A percentile compares a stretch with the other conserved stretches of the same genome.
Conservation (phyloP, 2,329 filamentous ascomycete species). For the Neonectria hederae region DNA sequence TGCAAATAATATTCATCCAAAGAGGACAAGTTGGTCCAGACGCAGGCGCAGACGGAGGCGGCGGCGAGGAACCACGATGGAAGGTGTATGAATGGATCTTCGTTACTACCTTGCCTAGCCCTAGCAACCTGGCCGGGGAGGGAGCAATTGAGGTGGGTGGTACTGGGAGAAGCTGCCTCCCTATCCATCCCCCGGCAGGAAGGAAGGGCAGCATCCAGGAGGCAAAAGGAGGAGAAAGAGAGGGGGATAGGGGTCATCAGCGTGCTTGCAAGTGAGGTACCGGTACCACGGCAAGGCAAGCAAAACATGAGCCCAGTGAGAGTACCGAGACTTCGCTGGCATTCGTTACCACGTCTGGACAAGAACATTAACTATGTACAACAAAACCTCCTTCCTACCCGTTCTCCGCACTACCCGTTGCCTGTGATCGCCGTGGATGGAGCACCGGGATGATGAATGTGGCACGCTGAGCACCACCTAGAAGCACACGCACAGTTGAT, state of each 20-base stretch:
- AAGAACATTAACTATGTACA: too few relatives aligned
- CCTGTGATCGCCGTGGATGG: constrained; percentile 2
- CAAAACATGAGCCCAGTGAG: neutral
- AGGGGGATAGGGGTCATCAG: neutral
- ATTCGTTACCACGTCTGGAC: neutral
- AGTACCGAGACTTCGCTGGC: neutral
- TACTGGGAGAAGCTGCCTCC: neutral
- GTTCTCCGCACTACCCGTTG: neutral
- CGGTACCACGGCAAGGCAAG: too few relatives aligned
- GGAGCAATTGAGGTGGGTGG: neutral
- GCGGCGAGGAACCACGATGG: constrained; percentile 3
- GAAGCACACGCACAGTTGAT: neutral
- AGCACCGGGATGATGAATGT: constrained; percentile 14
- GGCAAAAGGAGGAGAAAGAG: neutral
- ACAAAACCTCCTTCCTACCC: neutral
- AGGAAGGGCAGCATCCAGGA: neutral
- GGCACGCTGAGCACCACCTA: constrained; percentile 6
- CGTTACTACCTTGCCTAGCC: constrained; percentile 27
- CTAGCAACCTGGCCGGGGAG: neutral
- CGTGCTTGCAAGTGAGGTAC: neutral
- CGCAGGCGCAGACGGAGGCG: neutral
- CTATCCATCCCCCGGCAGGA: constrained; percentile 11
- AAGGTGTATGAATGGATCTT: constrained; percentile 32
- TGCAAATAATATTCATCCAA: neutral
- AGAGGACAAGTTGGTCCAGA: neutral